Percentiles rank a stretch among this genome's conserved stretches.
Conservation (phyloP, 2,329 filamentous ascomycete genomes). For the Fusarium acutatum region DNA sequence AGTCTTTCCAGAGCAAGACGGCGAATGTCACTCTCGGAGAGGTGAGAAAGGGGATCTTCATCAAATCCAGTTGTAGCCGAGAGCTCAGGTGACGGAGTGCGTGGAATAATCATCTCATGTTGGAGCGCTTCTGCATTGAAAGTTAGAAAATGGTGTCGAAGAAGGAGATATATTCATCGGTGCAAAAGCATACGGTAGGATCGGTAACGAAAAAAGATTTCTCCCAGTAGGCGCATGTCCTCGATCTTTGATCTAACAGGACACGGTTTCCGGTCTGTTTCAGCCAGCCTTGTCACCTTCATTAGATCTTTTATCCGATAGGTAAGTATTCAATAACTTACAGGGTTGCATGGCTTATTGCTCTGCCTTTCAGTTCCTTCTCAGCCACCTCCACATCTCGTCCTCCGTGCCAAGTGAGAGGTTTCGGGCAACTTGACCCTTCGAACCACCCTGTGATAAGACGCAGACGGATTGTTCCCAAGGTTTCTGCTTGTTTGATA, state of each 20-base stretch:
- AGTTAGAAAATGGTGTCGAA: not conserved
- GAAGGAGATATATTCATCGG: not conserved
- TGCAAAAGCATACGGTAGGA: conserved; percentile 25
- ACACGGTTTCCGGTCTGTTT: not conserved
- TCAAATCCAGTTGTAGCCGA: not conserved
- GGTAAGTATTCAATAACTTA: not conserved
- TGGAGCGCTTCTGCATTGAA: conserved; percentile 29
- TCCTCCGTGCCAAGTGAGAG: accelerated
- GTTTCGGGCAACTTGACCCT: accelerated
- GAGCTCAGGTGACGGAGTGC: not conserved
- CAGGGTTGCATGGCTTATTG: conserved; percentile 36
- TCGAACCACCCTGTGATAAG: not conserved
- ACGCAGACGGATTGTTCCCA: conserved; percentile 28
- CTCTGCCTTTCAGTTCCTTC: conserved; percentile 41
- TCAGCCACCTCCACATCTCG: conserved; percentile 13
- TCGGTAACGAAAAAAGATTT: conserved; percentile 32
- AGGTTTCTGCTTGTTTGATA: not conserved
- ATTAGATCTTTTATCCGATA: not conserved
- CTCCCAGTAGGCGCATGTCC: not conserved
- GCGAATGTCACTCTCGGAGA: conserved; percentile 30
- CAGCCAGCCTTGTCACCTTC: not conserved
- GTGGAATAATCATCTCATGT: conserved; percentile 36
- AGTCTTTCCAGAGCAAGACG: conserved; percentile 32
- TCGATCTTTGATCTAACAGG: not conserved
- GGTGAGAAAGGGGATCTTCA: not conserved